Base-by-base conservation (phyloP, 1,139 yeast genomes). In the Candida tunisiensis region DNA sequence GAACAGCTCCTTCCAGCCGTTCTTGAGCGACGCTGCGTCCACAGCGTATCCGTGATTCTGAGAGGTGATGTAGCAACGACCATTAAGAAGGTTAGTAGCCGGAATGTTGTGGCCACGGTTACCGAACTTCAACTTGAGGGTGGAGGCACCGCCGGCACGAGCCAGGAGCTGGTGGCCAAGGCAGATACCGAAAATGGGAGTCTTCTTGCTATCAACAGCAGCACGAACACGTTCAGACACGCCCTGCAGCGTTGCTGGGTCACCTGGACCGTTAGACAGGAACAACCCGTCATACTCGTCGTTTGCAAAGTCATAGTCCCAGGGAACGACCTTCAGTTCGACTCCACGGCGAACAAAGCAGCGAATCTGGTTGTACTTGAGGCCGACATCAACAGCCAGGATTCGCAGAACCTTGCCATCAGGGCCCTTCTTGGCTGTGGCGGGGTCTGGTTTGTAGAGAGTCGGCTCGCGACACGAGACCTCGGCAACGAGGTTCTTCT, bases 51-150 rank as follows among this genome's bases (percentile, higher is more conserved):
- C 99, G 59, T 91, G 99, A 55, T 91, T 91, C 62, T 91, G 99
- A 27, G 96, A 88, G 26, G 98, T 91, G 55, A 91, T 91, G 64
- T 91, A 85, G 67, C 99, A 91, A 55, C 93, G 72, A 30, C 98
- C 98, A 35, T 83, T 75, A 40, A 83, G 69, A 36, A 88, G 65
- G 30, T 93, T 80, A 33, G 95, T 82, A 63, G 94, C 85, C 38
- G 99, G 99, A 43, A 91, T 91, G 55, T 91, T 91, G 62, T 91
- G 99, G 50, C 96, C 99, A 68, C 99, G 85, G 67, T 91, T 91
- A 74, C 99, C 99, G 47, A 82, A 91, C 61, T 85, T 85, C 62
- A 91, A 63, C 58, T 91, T 91, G 48, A 69, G 45, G 31, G 99
- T 88, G 13, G 77, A 62, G 32, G 96, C 96, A 48, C 98, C 99